Conservation (phyloP, 345 rosid genomes). For the Eucalyptus erythrocorys region DNA sequence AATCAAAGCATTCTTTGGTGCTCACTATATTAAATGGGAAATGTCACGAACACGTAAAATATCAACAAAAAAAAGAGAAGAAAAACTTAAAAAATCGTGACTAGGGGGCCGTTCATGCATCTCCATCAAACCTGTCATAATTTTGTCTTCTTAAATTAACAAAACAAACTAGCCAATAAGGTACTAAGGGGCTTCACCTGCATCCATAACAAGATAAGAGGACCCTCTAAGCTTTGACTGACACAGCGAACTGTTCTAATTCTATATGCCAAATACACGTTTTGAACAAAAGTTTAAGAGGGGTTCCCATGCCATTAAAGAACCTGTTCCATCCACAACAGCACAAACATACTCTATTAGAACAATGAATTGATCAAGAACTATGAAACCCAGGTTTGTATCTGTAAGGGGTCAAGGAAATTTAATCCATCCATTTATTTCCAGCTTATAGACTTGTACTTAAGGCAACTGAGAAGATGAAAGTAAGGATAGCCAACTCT, state of each 20-base stretch:
- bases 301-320: background rate
- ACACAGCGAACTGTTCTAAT: background rate
- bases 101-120: background rate
- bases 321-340: background rate
- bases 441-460: background rate
- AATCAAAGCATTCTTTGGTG: no score
- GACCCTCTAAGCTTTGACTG: background rate
- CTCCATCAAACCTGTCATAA: background rate
- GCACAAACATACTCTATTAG: background rate
- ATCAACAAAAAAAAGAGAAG: no score
- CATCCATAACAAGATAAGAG: background rate
- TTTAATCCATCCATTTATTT: background rate
- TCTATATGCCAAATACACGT: background rate
- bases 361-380: background rate
- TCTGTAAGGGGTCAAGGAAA: background rate
- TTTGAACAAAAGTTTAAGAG: background rate
- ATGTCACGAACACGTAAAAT: no score
- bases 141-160: background rate
- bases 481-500: background rate
- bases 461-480: background rate
- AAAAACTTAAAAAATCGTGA: background rate
- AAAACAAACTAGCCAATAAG: background rate
- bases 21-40: no score
- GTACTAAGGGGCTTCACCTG: background rate
- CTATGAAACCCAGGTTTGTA: background rate